Evolutionary conservation across 192 early-diverging fungal species (phyloP).

Genomic region (Umbelopsis vinacea): DNA sequence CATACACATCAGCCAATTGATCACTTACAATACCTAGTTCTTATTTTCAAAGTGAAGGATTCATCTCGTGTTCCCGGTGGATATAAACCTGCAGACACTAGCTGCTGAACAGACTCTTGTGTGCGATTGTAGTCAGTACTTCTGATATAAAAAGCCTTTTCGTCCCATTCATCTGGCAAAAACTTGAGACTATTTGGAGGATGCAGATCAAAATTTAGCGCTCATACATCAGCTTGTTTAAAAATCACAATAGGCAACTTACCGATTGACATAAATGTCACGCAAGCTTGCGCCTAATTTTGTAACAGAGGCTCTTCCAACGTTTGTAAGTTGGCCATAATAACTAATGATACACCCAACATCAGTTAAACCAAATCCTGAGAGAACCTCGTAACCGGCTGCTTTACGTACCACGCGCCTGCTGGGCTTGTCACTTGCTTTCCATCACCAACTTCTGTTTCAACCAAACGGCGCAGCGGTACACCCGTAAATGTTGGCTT

Average conservation of each 20-base stretch:
- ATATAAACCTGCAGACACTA: constrained; percentile 45
- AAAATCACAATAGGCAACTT: background rate
- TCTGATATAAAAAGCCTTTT: constrained; percentile 33
- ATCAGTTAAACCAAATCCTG: background rate
- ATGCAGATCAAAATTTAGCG: background rate
- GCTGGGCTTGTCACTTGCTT: background rate
- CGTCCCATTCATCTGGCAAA: constrained; percentile 28
- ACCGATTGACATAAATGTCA: constrained; percentile 40
- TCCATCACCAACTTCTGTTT: constrained; percentile 9
- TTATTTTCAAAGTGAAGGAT: constrained; percentile 30
- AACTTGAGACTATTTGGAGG: constrained; percentile 27
- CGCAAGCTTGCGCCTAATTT: constrained; percentile 35
- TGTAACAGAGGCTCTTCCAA: constrained; percentile 41
- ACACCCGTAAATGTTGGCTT: background rate
- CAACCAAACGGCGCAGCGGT: constrained; percentile 28
- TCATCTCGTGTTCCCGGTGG: constrained; percentile 27
- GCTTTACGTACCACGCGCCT: constrained; percentile 22
- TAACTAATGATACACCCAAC: constrained; percentile 23
- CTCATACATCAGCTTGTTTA: too few species aligned
- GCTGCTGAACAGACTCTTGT: constrained; percentile 44
- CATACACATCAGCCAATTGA: background rate
- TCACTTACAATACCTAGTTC: constrained; percentile 33
- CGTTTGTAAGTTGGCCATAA: constrained; percentile 43
- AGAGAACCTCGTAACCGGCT: too few species aligned
- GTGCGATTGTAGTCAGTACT: constrained; percentile 43